Percentiles rank a stretch among this genome's conserved stretches.
Evolutionary conservation across 2,329 filamentous ascomycete species (phyloP).

Genomic region (Claviceps pazoutovae): DNA sequence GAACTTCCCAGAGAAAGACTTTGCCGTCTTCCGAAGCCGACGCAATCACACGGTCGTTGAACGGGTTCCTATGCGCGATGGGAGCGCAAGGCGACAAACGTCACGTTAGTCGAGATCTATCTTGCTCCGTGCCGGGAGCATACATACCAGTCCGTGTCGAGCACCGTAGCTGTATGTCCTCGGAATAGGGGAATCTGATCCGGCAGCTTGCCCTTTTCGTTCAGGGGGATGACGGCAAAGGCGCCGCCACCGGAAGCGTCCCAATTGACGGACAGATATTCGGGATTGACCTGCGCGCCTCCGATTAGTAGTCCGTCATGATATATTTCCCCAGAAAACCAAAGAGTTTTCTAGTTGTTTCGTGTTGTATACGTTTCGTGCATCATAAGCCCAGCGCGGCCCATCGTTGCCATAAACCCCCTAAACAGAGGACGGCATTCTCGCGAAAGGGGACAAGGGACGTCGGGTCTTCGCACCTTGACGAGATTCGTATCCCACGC

Average conservation of each 20-base stretch:
- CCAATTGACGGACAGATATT: conserved; percentile 97
- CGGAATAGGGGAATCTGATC: conserved; percentile 91
- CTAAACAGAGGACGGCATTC: not conserved
- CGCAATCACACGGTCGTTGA: conserved; percentile 84
- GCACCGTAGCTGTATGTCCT: conserved; percentile 85
- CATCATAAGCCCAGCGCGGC: not conserved
- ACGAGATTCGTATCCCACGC: conserved; percentile 98
- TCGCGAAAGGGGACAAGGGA: not conserved
- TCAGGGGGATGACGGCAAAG: conserved; percentile 86
- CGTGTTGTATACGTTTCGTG: not conserved
- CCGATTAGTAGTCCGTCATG: conserved; percentile 6
- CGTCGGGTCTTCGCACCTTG: conserved; percentile 49
- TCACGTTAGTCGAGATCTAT: not conserved
- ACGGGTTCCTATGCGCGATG: conserved; percentile 58
- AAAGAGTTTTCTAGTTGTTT: not conserved
- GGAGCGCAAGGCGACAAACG: not conserved
- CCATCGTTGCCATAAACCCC: not conserved
- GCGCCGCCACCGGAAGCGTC: conserved; percentile 90
- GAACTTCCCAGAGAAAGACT: conserved; percentile 93
- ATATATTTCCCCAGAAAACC: not conserved
- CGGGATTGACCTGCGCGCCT: conserved; percentile 63
- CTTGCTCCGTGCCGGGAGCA: not conserved
- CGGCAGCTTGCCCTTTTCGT: conserved; percentile 79
- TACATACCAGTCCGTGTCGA: conserved; percentile 85
- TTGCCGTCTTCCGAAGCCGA: conserved; percentile 95